Evolutionary conservation across 2,329 filamentous ascomycete genomes (phyloP).

Genomic region (Hymenoscyphus linearis): DNA sequence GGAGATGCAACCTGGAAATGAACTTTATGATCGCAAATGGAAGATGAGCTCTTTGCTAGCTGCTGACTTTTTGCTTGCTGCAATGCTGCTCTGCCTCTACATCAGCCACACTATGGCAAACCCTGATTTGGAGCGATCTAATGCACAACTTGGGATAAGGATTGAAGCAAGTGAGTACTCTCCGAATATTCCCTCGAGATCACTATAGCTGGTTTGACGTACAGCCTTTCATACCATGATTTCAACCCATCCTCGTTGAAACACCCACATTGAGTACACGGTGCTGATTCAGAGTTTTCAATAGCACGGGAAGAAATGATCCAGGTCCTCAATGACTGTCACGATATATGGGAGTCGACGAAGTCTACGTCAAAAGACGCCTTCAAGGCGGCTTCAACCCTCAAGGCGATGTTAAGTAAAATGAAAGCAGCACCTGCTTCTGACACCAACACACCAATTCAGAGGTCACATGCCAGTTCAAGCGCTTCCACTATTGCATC

Average conservation of each 20-base stretch:
- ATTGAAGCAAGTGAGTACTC: constrained; percentile 12
- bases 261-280: no score
- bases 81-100: constrained; percentile 26
- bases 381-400: constrained; percentile 17
- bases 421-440: constrained; percentile 3
- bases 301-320: constrained; percentile 18
- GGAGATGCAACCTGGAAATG: constrained; percentile 11
- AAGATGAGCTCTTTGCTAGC: constrained; percentile 18
- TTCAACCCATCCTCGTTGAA: no score
- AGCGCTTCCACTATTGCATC: background rate
- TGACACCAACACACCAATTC: background rate
- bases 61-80: constrained; percentile 24
- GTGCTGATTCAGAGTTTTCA: no score
- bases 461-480: background rate
- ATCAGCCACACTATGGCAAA: constrained; percentile 15
- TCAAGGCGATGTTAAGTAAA: constrained; percentile 20
- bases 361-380: constrained; percentile 19
- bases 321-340: constrained; percentile 14
- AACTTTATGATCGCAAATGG: constrained; percentile 18
- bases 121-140: background rate
- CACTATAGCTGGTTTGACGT: no score
- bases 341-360: constrained; percentile 19
- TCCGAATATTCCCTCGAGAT: no score
- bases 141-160: constrained; percentile 7
- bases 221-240: no score